Base-by-base conservation (phyloP, 352 stramenopile genomes). In the Pythium aquatile region DNA sequence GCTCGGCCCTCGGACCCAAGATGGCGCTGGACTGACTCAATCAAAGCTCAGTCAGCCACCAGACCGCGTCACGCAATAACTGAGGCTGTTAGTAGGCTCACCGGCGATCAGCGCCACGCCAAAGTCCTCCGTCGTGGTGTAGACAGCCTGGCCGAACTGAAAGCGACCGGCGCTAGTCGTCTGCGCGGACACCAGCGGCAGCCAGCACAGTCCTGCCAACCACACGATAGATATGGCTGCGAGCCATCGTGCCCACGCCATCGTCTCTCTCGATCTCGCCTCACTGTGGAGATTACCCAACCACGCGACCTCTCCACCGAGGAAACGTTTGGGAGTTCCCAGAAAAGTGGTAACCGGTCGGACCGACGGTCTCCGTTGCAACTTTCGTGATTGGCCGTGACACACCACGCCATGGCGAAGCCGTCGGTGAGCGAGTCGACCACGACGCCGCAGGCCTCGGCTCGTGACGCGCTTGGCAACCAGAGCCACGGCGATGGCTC, bases 51-150 rank as follows among this genome's bases (percentile, higher is more conserved):
- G 42, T 49, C 3, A 30, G 10, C 20, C 53, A 58, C 24, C 5
- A 26, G 37, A 24, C 7, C 5, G 4, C 17, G 39, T 16, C 39
- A 24, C 14, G 13, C 3, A 8, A 5, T 24, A 24, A 7, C 13
- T 47, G 39, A 47, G 39, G 11, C 54, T 5, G 42, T 16, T n/a
- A 9, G 24, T 17, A 8, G 7, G 30, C 55, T 5, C 61, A 81
- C 76, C 74, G 14, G 77, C 79, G 39, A 88, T 66, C 20, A 83
- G 79, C 1, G 81, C 83, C 35, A 92, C 79, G 17, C 83, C 83
- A 64, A 90, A 88, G 46, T 89, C 79, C 54, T 82, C 66, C 0
- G 76, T 83, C 24, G 81, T 87, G 28, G 65, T 73, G 60, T 89
- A 92, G 11, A 74, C n/a, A 7, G 74, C 49, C 53, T 87, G 70